Conservation (phyloP, 2,329 filamentous ascomycete species). For the Pseudonectria buxi region DNA sequence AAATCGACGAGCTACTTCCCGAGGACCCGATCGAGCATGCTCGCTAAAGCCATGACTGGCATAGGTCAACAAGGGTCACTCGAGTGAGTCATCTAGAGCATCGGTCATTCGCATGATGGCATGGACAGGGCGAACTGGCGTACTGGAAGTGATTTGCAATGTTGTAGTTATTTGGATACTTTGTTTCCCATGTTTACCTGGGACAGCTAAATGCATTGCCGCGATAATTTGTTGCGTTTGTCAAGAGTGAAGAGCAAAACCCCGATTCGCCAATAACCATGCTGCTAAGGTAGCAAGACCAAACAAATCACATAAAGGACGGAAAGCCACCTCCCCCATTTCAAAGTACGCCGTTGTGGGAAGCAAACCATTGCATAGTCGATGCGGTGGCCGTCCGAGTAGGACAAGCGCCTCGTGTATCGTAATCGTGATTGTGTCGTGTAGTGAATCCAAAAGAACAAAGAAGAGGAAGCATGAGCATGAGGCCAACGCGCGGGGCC, state of each 20-base stretch:
- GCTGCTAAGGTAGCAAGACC: not conserved
- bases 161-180: too few relatives aligned
- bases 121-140: slow-evolving; percentile 2
- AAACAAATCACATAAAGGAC: slow-evolving; percentile 9
- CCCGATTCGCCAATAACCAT: slow-evolving; percentile 11
- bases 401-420: too few relatives aligned
- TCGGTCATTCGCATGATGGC: not conserved
- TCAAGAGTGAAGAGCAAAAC: not conserved
- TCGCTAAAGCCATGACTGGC: slow-evolving; percentile 8
- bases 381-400: too few relatives aligned
- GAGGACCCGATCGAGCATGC: slow-evolving; percentile 78
- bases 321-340: slow-evolving; percentile 1
- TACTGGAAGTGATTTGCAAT: slow-evolving; percentile 2
- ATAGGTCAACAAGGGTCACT: not conserved
- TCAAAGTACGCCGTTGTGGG: too few relatives aligned
- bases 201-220: too few relatives aligned
- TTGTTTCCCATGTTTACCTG: too few relatives aligned
- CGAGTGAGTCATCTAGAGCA: not conserved
- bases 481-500: too few relatives aligned
- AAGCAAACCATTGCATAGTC: too few relatives aligned
- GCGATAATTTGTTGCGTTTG: not conserved
- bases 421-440: too few relatives aligned
- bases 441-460: not conserved
- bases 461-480: too few relatives aligned
- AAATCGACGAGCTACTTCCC: slow-evolving; percentile 61